A percentile compares a stretch with the other conserved stretches of the same genome.
These are phyloP conservation scores for Globisporangium acanthophoron DNA, from an alignment of 352 stramenopile genomes.

Conservation along the genomic window DNA sequence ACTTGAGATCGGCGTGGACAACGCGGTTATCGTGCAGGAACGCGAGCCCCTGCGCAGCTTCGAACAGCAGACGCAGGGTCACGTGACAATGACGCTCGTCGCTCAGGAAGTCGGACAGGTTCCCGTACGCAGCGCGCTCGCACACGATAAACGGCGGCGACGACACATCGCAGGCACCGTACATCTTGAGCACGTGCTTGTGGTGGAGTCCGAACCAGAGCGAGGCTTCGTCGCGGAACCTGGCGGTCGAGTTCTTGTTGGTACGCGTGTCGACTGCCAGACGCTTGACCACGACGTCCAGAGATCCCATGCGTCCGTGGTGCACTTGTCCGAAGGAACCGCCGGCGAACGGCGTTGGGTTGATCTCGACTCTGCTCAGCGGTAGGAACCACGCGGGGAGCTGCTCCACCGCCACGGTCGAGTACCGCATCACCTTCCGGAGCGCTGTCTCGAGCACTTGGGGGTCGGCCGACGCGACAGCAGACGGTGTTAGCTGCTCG, in stretches of 20 bases:
- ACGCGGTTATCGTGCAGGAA: conserved; percentile 40
- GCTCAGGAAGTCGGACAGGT: conserved; percentile 2
- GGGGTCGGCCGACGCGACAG: no score
- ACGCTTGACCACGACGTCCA: conserved; percentile 8
- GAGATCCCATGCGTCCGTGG: background rate
- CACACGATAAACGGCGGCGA: conserved; percentile 7
- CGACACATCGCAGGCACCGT: conserved; percentile 12
- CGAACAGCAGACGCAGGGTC: background rate
- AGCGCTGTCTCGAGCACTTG: background rate
- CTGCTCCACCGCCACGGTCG: background rate
- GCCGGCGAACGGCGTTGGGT: background rate
- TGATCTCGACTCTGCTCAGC: conserved; percentile 1
- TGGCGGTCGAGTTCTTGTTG: background rate
- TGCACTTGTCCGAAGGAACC: conserved; percentile 5
- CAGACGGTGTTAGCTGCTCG: background rate
- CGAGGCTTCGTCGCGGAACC: conserved; percentile 2
- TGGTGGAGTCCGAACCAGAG: conserved; percentile 13
- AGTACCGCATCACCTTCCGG: conserved; percentile 2
- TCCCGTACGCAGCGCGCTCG: background rate
- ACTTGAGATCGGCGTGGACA: conserved; percentile 78
- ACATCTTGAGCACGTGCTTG: conserved; percentile 12
- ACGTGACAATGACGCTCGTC: background rate
- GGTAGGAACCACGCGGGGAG: background rate
- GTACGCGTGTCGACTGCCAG: background rate
- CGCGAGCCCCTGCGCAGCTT: conserved; percentile 20